Percentiles rank a stretch among this genome's conserved stretches.
Evolutionary conservation across 768 basidiomycete genomes (phyloP).

Genomic region (Pulveroboletus sp.): DNA sequence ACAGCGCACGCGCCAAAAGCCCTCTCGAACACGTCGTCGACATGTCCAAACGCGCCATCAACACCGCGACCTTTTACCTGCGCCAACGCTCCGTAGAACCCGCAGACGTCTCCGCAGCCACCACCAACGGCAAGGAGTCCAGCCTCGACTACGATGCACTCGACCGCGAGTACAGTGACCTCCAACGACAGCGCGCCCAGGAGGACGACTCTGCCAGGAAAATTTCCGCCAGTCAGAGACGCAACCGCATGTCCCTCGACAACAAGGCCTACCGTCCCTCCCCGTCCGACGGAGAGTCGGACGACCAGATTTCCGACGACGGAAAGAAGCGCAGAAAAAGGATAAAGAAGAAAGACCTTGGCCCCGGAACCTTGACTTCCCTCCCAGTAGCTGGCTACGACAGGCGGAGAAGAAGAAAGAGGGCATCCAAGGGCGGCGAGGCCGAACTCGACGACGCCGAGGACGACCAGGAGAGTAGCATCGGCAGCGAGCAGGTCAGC

Average conservation of each 20-base stretch:
- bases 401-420: constrained; percentile 54
- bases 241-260: constrained; percentile 66
- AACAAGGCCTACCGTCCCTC: constrained; percentile 80
- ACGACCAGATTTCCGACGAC: constrained; percentile 53
- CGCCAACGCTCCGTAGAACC: constrained; percentile 60
- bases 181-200: constrained; percentile 25
- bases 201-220: constrained; percentile 32
- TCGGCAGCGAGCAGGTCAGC: constrained; percentile 41
- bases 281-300: constrained; percentile 63
- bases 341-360: constrained; percentile 47
- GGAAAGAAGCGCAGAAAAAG: constrained; percentile 49
- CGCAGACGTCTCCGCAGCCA: constrained; percentile 37
- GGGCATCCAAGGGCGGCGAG: constrained; percentile 41
- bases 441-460: constrained; percentile 38
- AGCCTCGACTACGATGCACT: constrained; percentile 81
- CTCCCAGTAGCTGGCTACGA: constrained; percentile 65
- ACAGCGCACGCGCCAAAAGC: constrained; percentile 57
- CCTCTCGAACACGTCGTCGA: constrained; percentile 63
- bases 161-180: constrained; percentile 57
- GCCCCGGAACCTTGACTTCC: constrained; percentile 57
- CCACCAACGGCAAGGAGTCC: constrained; percentile 36
- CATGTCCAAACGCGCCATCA: constrained; percentile 48
- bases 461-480: constrained; percentile 44
- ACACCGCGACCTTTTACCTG: constrained; percentile 60
- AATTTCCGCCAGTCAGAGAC: constrained; percentile 37